Conservation (phyloP, 2,329 filamentous ascomycete species). For the Simplicillium sp. region DNA sequence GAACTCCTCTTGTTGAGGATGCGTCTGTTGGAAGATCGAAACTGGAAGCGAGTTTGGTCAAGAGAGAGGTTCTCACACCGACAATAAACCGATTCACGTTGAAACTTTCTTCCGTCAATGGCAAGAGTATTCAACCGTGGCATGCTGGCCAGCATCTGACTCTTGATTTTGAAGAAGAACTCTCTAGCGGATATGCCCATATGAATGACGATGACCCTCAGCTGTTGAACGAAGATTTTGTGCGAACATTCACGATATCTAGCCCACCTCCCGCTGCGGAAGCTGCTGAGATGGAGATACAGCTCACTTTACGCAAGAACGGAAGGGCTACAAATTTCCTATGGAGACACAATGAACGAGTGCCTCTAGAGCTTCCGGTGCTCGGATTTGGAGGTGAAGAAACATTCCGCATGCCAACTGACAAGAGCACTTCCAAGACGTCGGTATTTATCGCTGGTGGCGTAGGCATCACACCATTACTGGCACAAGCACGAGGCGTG, state of each 20-base stretch:
- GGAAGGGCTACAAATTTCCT: slow-evolving; percentile 61
- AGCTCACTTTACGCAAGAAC: slow-evolving; percentile 63
- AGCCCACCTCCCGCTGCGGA: slow-evolving; percentile 37
- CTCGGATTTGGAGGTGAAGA: slow-evolving; percentile 63
- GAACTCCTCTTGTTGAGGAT: slow-evolving; percentile 9
- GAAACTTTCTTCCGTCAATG: slow-evolving; percentile 15
- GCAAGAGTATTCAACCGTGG: slow-evolving; percentile 32
- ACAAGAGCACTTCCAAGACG: slow-evolving; percentile 13
- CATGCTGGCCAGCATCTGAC: slow-evolving; percentile 69
- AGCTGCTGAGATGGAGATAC: slow-evolving; percentile 36
- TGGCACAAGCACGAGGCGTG: slow-evolving; percentile 52
- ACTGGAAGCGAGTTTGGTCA: slow-evolving; percentile 44
- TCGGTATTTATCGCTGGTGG: slow-evolving; percentile 64
- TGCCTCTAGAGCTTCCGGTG: slow-evolving; percentile 53
- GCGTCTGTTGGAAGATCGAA: slow-evolving; percentile 4
- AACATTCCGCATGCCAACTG: slow-evolving; percentile 25
- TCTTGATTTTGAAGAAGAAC: slow-evolving; percentile 58
- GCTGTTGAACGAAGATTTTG: slow-evolving; percentile 74
- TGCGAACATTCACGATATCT: slow-evolving; percentile 76
- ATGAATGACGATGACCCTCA: slow-evolving; percentile 76
- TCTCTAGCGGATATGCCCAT: slow-evolving; percentile 68
- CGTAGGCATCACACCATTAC: slow-evolving; percentile 73
- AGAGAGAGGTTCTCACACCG: slow-evolving; percentile 52
- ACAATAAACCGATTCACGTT: slow-evolving; percentile 57
- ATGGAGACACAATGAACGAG: slow-evolving; percentile 44